Evolutionary conservation across 345 rosid species (phyloP).

Genomic region (Citrus trifoliata): DNA sequence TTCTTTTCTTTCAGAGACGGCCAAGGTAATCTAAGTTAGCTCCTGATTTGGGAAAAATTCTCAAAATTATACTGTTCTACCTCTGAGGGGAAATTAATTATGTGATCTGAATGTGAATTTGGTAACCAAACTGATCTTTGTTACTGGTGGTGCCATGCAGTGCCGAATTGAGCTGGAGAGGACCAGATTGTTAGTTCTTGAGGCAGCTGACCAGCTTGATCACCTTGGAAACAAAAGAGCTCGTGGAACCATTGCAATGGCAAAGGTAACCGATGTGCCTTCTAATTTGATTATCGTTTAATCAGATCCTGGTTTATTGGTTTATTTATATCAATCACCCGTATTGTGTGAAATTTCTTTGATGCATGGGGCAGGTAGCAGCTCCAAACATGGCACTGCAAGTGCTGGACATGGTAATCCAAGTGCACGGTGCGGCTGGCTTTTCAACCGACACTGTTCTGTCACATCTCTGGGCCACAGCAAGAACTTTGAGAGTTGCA

Average conservation of each 20-base stretch:
- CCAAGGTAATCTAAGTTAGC: constrained; percentile 48
- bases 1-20: constrained; percentile 81
- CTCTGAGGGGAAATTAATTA: background rate
- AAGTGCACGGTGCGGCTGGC: constrained; percentile 90
- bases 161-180: constrained; percentile 81
- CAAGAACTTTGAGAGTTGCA: constrained; percentile 81
- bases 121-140: background rate
- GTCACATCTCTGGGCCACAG: constrained; percentile 84
- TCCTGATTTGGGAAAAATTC: background rate
- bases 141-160: constrained; percentile 34
- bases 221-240: constrained; percentile 87
- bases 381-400: constrained; percentile 90
- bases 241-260: constrained; percentile 83
- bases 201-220: constrained; percentile 94
- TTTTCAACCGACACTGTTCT: constrained; percentile 75
- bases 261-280: constrained; percentile 50
- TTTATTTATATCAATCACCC: background rate
- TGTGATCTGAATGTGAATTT: background rate
- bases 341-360: background rate
- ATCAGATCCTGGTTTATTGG: background rate
- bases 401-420: constrained; percentile 88
- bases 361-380: constrained; percentile 61
- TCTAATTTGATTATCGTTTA: background rate
- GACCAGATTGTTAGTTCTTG: constrained; percentile 78
- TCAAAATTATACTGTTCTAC: background rate